A percentile compares a stretch with the other conserved stretches of the same genome.
These are phyloP conservation scores for Acarospora socialis DNA, from an alignment of 2,329 filamentous ascomycete species.

Conservation along the genomic window DNA sequence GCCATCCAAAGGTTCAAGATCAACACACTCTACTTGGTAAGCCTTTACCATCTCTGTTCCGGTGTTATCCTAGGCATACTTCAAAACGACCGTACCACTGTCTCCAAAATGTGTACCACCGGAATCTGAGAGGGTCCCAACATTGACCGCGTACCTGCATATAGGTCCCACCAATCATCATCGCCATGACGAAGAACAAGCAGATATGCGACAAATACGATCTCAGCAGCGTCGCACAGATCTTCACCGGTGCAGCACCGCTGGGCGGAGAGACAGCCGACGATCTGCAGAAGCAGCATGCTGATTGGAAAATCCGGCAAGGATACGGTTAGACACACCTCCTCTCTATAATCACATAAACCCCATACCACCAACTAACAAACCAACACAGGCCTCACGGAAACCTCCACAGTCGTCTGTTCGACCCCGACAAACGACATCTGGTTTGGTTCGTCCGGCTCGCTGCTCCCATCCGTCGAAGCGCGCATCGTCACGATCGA, in stretches of 20 bases:
- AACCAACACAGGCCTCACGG: slow-evolving; percentile 47
- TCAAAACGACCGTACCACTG: no score
- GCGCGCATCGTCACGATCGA: slow-evolving; percentile 54
- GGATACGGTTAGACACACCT: slow-evolving; percentile 58
- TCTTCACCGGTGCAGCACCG: slow-evolving; percentile 68
- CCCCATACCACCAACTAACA: background rate
- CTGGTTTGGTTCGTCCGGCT: slow-evolving; percentile 57
- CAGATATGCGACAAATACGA: slow-evolving; percentile 52
- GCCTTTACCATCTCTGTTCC: slow-evolving; percentile 15
- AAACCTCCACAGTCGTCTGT: slow-evolving; percentile 57
- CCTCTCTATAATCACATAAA: slow-evolving; percentile 1
- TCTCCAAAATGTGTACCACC: no score
- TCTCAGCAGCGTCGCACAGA: slow-evolving; percentile 47
- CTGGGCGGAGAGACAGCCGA: slow-evolving; percentile 58
- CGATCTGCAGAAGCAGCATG: slow-evolving; percentile 47
- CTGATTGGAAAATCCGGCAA: slow-evolving; percentile 52
- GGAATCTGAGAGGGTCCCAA: no score
- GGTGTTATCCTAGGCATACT: background rate
- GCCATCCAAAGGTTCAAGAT: slow-evolving; percentile 45
- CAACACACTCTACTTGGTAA: slow-evolving; percentile 49
- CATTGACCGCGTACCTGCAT: background rate
- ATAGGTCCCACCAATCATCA: slow-evolving; percentile 67
- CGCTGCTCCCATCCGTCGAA: slow-evolving; percentile 48
- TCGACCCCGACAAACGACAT: slow-evolving; percentile 46
- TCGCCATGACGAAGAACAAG: slow-evolving; percentile 55